A percentile compares a stretch with the other conserved stretches of the same genome.
Evolutionary conservation across 306 rosid genomes (phyloP).

Genomic region (Dalbergia oliveri): DNA sequence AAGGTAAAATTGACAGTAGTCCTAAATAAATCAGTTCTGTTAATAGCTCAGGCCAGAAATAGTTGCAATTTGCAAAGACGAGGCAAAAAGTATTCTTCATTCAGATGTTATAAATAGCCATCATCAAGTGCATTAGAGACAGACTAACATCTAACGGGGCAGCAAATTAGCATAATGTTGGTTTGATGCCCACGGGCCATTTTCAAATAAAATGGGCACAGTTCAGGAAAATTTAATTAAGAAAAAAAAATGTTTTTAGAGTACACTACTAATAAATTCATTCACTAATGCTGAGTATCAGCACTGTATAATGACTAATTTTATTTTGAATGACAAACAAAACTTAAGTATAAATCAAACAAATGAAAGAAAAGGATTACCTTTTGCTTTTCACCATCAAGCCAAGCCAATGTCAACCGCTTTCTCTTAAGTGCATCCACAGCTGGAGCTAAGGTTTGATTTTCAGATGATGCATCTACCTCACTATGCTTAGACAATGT

Average conservation of each 20-base stretch:
- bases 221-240: no score
- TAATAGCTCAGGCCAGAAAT: constrained; percentile 38
- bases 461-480: constrained; percentile 55
- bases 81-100: constrained; percentile 14
- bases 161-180: no score
- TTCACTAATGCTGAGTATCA: constrained; percentile 23
- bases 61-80: constrained; percentile 3
- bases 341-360: not conserved
- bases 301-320: constrained; percentile 9
- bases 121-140: no score
- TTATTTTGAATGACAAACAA: constrained; percentile 5
- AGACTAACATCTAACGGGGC: no score
- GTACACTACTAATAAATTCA: not conserved
- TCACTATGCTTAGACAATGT: constrained; percentile 58
- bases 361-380: constrained; percentile 49
- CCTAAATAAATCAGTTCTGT: constrained; percentile 55
- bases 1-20: constrained; percentile 84
- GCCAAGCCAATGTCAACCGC: constrained; percentile 90
- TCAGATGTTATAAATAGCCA: not conserved
- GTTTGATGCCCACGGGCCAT: no score
- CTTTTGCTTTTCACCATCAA: constrained; percentile 93
- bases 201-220: no score
- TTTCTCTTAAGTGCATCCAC: constrained; percentile 63
- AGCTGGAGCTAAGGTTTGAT: constrained; percentile 63
- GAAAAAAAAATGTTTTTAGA: not conserved